Evolutionary conservation across 192 early-diverging fungal genomes (phyloP), one percentile per base, ranked within the genome.

Genomic region (Geranomyces michiganensis): DNA sequence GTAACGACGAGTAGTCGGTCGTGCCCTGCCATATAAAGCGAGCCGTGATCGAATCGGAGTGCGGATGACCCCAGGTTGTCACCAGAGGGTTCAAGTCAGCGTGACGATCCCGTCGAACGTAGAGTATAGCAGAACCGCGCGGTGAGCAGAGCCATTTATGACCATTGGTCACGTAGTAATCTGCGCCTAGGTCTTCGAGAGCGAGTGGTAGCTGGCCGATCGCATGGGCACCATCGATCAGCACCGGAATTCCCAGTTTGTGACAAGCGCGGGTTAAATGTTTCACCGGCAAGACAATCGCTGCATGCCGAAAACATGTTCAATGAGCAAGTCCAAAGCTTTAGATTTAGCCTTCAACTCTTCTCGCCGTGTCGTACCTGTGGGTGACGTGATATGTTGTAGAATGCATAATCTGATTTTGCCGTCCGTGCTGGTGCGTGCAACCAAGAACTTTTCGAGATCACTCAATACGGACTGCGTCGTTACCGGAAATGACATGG

Each of bases 1-100:
- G 64, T 26, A 53, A 68, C 0, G 80, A n/a, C 14, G 65, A 70
- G 46, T 79, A 77, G 61, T 76, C 62, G 17, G 72, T 49, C n/a
- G 80, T 82, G 5, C 80, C 80, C 51, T 82, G 80, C 80, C 80
- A 82, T 30, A 82, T 79, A 67, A 82, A 82, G 27, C 66, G 62
- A 19, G 76, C 53, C 27, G 68, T 61, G 17, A 73, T 12, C 2
- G 47, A 46, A 21, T 30, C 36, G 21, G 64, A 58, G 46, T 58
- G 13, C 6, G 49, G 24, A 56, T 62, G 56, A 17, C 68, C 75
- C 77, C 64, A 81, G 21, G 51, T 63, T 15, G 75, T 77, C 32
- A 56, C 61, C 51, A 79, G 56, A 7, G 73, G 78, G n/a, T 67
- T 51, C 43, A 70, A 63, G 24, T 10, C 51, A 27, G 53, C n/a